Evolutionary conservation across 2,329 filamentous ascomycete genomes (phyloP).

Genomic region (Aphanoascus verrucosus): DNA sequence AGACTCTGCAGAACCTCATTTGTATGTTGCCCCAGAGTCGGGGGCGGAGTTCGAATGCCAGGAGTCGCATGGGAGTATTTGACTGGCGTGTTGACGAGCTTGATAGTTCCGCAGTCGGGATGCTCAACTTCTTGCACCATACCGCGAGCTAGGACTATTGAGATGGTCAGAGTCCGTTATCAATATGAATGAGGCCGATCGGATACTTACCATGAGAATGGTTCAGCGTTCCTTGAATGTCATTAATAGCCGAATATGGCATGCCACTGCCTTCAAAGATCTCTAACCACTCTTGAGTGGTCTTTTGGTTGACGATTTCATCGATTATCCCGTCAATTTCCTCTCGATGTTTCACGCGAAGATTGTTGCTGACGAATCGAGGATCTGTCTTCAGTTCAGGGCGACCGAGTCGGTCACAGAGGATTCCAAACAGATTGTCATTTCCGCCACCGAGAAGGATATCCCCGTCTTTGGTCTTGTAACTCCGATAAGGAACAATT

Average conservation of each 20-base stretch:
- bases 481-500: conserved; percentile 90
- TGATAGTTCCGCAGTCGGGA: conserved; percentile 68
- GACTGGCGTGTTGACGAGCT: conserved; percentile 85
- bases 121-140: conserved; percentile 91
- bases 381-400: conserved; percentile 49
- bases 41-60: conserved; percentile 64
- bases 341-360: conserved; percentile 55
- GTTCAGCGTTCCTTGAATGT: conserved; percentile 71
- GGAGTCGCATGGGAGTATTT: conserved; percentile 82
- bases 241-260: conserved; percentile 91
- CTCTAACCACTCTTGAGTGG: conserved; percentile 77
- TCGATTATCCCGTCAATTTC: conserved; percentile 73
- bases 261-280: conserved; percentile 82
- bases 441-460: conserved; percentile 56
- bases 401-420: conserved; percentile 48
- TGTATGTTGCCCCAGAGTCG: conserved; percentile 78
- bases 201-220: conserved; percentile 62
- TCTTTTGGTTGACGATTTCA: conserved; percentile 59
- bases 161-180: background rate
- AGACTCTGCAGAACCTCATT: conserved; percentile 59
- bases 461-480: conserved; percentile 53
- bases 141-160: conserved; percentile 54
- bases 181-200: background rate
- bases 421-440: conserved; percentile 50
- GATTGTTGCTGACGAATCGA: conserved; percentile 49